Percentiles rank a stretch among this genome's conserved stretches.
phyloP scores from a whole-genome alignment of 2,329 filamentous ascomycete species.

The Exophiala sp. region DNA sequence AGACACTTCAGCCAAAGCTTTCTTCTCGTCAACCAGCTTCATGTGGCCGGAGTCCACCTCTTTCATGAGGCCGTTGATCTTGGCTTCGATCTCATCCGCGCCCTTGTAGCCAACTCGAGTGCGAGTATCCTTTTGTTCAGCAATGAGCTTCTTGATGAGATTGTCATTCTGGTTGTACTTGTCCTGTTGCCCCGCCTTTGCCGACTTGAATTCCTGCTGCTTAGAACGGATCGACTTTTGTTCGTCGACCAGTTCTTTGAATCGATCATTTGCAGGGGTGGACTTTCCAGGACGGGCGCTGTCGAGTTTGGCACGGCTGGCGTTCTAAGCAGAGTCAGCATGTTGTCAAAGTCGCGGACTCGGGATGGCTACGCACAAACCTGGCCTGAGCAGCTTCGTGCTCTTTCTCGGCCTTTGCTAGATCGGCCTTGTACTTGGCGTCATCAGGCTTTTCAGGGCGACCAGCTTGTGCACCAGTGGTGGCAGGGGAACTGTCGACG shows the following conservation, averaged over 20 bases:
- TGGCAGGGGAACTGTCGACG: conserved; percentile 32
- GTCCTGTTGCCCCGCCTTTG: conserved; percentile 73
- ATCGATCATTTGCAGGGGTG: conserved; percentile 74
- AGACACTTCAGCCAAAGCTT: conserved; percentile 79
- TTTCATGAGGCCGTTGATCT: conserved; percentile 76
- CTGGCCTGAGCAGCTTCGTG: conserved; percentile 73
- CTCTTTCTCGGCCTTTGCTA: conserved; percentile 82
- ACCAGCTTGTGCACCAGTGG: conserved; percentile 36
- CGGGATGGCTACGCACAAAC: conserved; percentile 49
- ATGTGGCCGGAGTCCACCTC: conserved; percentile 85
- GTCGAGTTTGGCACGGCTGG: conserved; percentile 84
- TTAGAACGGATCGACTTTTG: conserved; percentile 79
- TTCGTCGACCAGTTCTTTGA: conserved; percentile 66
- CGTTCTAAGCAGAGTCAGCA: conserved; percentile 57
- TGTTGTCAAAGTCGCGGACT: neutral
- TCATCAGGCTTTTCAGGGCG: conserved; percentile 87
- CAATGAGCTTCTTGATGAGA: conserved; percentile 77
- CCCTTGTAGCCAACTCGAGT: conserved; percentile 81
- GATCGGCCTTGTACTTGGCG: conserved; percentile 72
- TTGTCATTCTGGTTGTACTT: conserved; percentile 91
- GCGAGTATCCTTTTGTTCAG: conserved; percentile 82
- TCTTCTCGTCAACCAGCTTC: conserved; percentile 97
- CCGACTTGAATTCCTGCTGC: conserved; percentile 82
- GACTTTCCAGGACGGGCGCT: conserved; percentile 74
- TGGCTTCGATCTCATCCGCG: conserved; percentile 78